Conservation (phyloP, 768 basidiomycete species). For the Rhodotorula graminis region DNA sequence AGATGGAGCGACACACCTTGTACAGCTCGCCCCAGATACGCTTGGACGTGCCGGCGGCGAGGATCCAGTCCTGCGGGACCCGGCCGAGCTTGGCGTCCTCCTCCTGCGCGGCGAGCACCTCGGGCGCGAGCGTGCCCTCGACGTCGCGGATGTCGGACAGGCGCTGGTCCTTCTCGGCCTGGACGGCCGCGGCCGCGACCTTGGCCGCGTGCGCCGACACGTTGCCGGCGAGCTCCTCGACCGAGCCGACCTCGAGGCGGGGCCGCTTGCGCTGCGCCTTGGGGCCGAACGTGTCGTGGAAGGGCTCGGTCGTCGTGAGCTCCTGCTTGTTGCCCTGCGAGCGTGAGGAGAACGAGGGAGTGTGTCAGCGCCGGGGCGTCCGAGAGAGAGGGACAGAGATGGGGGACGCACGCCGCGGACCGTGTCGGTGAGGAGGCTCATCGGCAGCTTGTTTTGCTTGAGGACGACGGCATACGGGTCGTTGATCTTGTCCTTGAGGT, state of each 20-base stretch:
- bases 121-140: constrained; percentile 31
- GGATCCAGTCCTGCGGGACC: constrained; percentile 48
- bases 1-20: constrained; percentile 53
- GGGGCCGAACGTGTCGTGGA: constrained; percentile 87
- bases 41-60: constrained; percentile 87
- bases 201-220: constrained; percentile 15
- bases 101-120: constrained; percentile 21
- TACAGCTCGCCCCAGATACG: constrained; percentile 97
- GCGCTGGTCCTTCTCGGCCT: constrained; percentile 28
- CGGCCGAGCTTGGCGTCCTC: constrained; percentile 27
- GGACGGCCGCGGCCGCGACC: constrained; percentile 9
- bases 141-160: constrained; percentile 29
- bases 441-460: constrained; percentile 89
- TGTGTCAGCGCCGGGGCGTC: neutral
- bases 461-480: constrained; percentile 95
- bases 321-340: constrained; percentile 63
- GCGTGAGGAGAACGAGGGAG: neutral
- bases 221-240: constrained; percentile 70
- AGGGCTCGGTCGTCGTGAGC: constrained; percentile 94
- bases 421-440: constrained; percentile 89
- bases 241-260: constrained; percentile 76
- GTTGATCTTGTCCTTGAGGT: constrained; percentile 72
- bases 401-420: constrained; percentile 55
- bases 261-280: constrained; percentile 92
- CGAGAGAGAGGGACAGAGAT: neutral